phyloP scores from a whole-genome alignment of 441 rosid species.

The Melastoma candidum region DNA sequence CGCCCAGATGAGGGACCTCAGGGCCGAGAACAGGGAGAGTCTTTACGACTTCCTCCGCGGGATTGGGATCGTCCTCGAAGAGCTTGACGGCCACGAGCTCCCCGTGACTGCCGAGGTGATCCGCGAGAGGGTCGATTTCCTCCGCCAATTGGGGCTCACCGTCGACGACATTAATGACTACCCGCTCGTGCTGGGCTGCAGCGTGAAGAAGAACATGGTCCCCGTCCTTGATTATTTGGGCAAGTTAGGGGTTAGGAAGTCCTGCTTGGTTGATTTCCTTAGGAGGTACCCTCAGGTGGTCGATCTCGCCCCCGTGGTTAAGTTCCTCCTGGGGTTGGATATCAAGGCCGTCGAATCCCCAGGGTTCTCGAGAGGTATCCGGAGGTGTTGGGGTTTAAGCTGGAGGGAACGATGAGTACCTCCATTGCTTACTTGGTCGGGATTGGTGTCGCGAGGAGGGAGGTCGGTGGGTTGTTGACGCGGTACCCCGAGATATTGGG shows the following conservation, averaged over 20 bases:
- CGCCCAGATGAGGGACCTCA: conserved; percentile 56
- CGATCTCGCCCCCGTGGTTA: conserved; percentile 87
- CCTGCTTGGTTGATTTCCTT: conserved; percentile 62
- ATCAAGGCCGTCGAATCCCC: conserved; percentile 69
- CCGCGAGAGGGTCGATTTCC: conserved; percentile 82
- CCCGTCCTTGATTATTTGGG: conserved; percentile 93
- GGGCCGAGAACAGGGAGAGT: conserved; percentile 56
- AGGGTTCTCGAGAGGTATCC: conserved; percentile 90
- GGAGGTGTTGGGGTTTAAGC: conserved; percentile 86
- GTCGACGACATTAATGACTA: conserved; percentile 77
- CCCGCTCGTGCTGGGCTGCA: conserved; percentile 93
- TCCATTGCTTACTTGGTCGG: conserved; percentile 92
- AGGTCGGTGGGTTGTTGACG: conserved; percentile 70
- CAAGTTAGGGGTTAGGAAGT: conserved; percentile 81
- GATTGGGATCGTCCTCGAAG: conserved; percentile 72
- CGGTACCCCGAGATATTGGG: conserved; percentile 80
- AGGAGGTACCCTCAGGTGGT: conserved; percentile 87
- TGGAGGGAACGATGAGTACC: conserved; percentile 97
- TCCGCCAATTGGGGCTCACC: conserved; percentile 68
- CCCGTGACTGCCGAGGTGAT: conserved; percentile 81
- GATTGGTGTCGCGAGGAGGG: conserved; percentile 84
- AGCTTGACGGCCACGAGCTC: conserved; percentile 90
- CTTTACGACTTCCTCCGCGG: conserved; percentile 65
- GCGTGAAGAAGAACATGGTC: conserved; percentile 95
- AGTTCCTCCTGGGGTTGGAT: conserved; percentile 89